Percentiles rank a stretch among this genome's conserved stretches.
Evolutionary conservation across 768 basidiomycete species (phyloP).

Genomic region (Pleurotus platypus): DNA sequence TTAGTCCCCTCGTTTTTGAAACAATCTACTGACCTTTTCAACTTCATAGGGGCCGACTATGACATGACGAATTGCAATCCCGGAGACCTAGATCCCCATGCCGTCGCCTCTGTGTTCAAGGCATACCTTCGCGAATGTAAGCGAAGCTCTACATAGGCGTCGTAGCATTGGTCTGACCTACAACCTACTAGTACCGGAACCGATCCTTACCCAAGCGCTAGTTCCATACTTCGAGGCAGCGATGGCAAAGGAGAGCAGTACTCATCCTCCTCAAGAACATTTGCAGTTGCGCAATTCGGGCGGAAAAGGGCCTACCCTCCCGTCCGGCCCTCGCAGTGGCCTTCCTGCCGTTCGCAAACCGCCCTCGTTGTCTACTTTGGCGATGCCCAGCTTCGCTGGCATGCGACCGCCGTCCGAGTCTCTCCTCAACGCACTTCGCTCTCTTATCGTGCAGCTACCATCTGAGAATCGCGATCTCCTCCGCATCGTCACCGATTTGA

Average conservation of each 20-base stretch:
- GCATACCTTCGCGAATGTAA: constrained; percentile 88
- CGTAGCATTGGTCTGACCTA: background rate
- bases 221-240: constrained; percentile 78
- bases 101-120: constrained; percentile 91
- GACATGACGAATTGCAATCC: constrained; percentile 76
- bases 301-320: constrained; percentile 21
- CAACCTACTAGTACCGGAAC: constrained; percentile 68
- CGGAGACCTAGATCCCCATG: constrained; percentile 90
- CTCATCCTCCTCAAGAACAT: constrained; percentile 19
- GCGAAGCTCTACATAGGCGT: constrained; percentile 26
- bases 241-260: constrained; percentile 51
- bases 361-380: constrained; percentile 76
- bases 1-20: background rate
- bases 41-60: constrained; percentile 74
- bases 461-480: constrained; percentile 82
- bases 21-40: background rate
- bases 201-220: constrained; percentile 73
- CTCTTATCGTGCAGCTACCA: constrained; percentile 68
- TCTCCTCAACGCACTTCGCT: constrained; percentile 54
- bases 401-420: constrained; percentile 58
- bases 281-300: constrained; percentile 9
- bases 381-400: constrained; percentile 63
- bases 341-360: constrained; percentile 58
- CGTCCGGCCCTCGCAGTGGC: constrained; percentile 34
- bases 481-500: constrained; percentile 75